Evolutionary conservation across 495 filamentous ascomycete genomes (phyloP).

Genomic region (Aspergillus sclerotiicarbonarius): DNA sequence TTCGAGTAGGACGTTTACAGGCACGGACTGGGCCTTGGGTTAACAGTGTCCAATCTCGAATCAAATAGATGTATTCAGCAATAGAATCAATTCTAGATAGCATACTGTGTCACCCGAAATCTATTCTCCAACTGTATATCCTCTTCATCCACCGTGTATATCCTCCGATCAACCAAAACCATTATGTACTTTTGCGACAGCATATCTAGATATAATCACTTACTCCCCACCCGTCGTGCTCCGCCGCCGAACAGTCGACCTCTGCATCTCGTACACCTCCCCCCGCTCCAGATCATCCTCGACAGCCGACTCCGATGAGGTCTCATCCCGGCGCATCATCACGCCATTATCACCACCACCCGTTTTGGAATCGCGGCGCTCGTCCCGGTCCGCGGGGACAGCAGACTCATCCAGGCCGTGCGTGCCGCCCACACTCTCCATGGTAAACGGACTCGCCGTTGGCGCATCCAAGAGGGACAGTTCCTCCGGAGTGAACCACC

Average conservation of each 20-base stretch:
- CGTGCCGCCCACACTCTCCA: constrained; percentile 78
- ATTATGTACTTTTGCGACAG: not conserved
- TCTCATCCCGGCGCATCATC: constrained; percentile 11
- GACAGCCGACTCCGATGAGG: constrained; percentile 26
- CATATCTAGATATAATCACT: not conserved
- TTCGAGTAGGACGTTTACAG: no score
- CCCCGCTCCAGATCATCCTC: constrained; percentile 45
- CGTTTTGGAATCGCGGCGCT: constrained; percentile 9
- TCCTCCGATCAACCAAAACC: not conserved
- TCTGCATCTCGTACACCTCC: constrained; percentile 35
- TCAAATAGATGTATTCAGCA: no score
- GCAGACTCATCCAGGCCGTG: constrained; percentile 46
- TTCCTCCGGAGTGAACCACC: constrained; percentile 66
- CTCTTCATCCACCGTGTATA: no score
- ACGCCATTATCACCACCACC: constrained; percentile 16
- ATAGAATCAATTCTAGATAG: no score
- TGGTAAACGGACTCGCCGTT: constrained; percentile 79
- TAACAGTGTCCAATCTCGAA: no score
- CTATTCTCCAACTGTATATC: no score
- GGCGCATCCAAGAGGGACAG: constrained; percentile 70
- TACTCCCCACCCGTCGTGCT: constrained; percentile 19
- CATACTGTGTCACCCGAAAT: no score
- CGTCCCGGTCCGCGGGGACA: constrained; percentile 15
- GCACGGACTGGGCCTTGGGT: no score
- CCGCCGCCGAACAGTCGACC: constrained; percentile 26